Conservation (phyloP, 495 filamentous ascomycete species). For the Xanthoparmelia taractica region DNA sequence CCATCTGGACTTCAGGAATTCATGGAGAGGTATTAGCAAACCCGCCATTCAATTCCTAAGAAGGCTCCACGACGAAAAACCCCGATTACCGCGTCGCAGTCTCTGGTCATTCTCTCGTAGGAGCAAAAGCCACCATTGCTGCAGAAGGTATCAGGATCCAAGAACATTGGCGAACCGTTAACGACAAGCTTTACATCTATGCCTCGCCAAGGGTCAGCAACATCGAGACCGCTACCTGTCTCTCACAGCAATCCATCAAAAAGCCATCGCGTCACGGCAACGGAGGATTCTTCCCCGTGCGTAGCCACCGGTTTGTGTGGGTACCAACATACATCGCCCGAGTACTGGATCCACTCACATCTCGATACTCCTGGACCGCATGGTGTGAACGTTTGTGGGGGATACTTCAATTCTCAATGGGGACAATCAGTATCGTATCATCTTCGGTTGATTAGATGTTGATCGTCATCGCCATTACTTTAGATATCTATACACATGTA, state of each 20-base stretch:
- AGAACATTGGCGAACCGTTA: slow-evolving; percentile 22
- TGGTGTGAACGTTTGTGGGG: slow-evolving; percentile 6
- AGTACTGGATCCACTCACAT: slow-evolving; percentile 50
- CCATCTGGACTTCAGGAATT: slow-evolving; percentile 48
- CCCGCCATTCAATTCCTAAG: slow-evolving; percentile 34
- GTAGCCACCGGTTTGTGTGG: slow-evolving; percentile 46
- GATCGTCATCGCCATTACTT: slow-evolving; percentile 16
- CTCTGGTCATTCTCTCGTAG: slow-evolving; percentile 65
- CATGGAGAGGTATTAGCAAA: slow-evolving; percentile 39
- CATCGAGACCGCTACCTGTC: slow-evolving; percentile 43
- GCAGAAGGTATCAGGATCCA: slow-evolving; percentile 50
- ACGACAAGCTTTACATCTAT: slow-evolving; percentile 45
- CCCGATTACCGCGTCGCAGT: slow-evolving; percentile 47
- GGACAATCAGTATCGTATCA: not conserved
- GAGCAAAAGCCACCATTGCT: slow-evolving; percentile 52
- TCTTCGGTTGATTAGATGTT: not conserved
- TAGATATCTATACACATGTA: too few species aligned
- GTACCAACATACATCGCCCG: slow-evolving; percentile 56
- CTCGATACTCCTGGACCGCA: not conserved
- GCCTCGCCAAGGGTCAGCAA: slow-evolving; percentile 62
- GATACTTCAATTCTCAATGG: slow-evolving; percentile 14
- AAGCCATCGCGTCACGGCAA: slow-evolving; percentile 56
- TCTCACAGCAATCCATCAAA: slow-evolving; percentile 31
- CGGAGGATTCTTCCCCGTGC: slow-evolving; percentile 54
- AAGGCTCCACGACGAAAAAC: slow-evolving; percentile 30